Evolutionary conservation across 805 yeast species (phyloP), one percentile per base, ranked within the genome.

Genomic region (Nakazawaea siamensis): DNA sequence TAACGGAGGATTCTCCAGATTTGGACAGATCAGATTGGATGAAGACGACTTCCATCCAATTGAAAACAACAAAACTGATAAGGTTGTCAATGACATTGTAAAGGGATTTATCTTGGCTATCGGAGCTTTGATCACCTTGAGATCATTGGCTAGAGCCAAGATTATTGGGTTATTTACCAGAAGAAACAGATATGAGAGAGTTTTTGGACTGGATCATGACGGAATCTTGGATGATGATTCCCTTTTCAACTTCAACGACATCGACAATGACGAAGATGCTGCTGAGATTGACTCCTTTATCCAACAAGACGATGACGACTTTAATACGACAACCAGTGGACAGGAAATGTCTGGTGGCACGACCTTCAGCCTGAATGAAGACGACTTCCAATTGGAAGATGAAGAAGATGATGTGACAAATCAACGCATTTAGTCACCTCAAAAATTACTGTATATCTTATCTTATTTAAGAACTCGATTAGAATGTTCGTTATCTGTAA

Each of bases 11-110:
- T 75, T 80, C 52, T 58, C 73, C 23, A 66, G 83, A 46, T 78
- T 85, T 54, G 96, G 96, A 13, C 94, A 82, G 54, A 88, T 88
- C 40, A 66, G 94, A 43, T 66, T 88, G 30, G 94, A 86, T 32
- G 86, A 77, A 24, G 68, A 58, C 18, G 60, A 74, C 30, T 34
- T 59, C 27, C 57, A 57, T 8, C 47, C 58, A 24, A 70, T 80
- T 31, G 88, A 80, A 50, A 74, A 82, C 42, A 80, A 78, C 44
- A 45, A 52, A 5, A 65, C 74, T 6, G 87, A 80, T 45, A 63
- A 60, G 24, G 65, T 70, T 8, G 80, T 78, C 14, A 82, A 80
- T 44, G 48, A 52, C 17, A 62, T 78, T 16, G 80, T 80, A 3
- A 66, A 58, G 43, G 68, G 72, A n/a, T 82, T 83, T 0, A 66